Evolutionary conservation across 495 filamentous ascomycete genomes (phyloP), one percentile per base, ranked within the genome.

Genomic region (Aspergillus conjunctus): DNA sequence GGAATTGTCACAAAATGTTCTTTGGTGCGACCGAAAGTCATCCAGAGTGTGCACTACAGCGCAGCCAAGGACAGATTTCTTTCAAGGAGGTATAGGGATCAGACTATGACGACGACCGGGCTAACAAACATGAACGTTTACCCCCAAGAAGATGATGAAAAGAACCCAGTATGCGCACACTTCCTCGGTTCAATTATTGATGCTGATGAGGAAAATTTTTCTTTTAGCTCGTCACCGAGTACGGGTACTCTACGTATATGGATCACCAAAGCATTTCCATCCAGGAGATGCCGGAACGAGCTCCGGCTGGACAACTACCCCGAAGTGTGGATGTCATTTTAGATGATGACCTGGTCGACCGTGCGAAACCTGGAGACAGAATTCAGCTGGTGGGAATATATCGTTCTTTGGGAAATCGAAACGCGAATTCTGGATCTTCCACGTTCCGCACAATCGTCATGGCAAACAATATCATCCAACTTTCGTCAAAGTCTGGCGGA

Each of bases 231-330:
- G 86, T 90, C 64, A 98, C 95, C 41, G 95, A 99, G 69, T 98
- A 97, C 73, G 94, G 94, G 9, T 91, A 95, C 73, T 94, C 87
- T 72, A 94, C 88, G 18, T 99, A 97, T 72, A 84, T 93, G 70
- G 94, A 99, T 71, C 95, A 99, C 73, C 94, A 99, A 71, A 93
- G 91, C 17, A 91, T 99, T 50, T 98, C 94, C 0, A 96, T 99
- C 67, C 94, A 99, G 80, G 94, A 99, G 81, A 99, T 99, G 94
- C 94, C 94, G 14, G 94, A 99, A 72, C 83, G 94, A 67, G 94
- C 94, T 22, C 94, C 94, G 30, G 93, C 94, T 54, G 94, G 94
- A 49, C 94, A 98, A 79, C 84, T 99, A 65, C 94, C 94, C 59
- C 87, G 94, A 58, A 92, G 93, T 49, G 94, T 98, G n/a, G 94